These are phyloP conservation scores for Gloeophyllum trabeum DNA, from an alignment of 768 basidiomycete genomes.

Conservation along the genomic window DNA sequence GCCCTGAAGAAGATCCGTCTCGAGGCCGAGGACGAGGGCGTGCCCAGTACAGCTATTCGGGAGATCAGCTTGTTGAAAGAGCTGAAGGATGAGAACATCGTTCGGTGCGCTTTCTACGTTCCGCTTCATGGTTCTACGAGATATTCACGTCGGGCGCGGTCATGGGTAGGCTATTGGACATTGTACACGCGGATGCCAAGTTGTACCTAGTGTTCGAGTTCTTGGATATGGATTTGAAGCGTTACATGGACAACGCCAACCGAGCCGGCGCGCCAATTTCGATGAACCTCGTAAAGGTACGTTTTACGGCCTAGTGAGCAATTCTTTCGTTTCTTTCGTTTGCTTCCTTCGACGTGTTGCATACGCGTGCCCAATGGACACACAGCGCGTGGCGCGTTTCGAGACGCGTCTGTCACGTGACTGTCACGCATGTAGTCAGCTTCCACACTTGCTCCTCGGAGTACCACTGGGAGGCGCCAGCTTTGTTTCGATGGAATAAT, in stretches of 20 bases:
- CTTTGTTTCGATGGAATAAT: not conserved
- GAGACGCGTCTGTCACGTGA: not conserved
- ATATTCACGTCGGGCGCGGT: slow-evolving; percentile 1
- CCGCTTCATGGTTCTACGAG: not conserved
- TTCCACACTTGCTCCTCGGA: not conserved
- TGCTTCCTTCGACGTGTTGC: not conserved
- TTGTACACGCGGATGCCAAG: slow-evolving; percentile 94
- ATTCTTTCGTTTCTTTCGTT: slow-evolving; percentile 2
- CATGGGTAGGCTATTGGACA: slow-evolving; percentile 70
- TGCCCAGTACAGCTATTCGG: slow-evolving; percentile 94
- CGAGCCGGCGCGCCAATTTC: slow-evolving; percentile 62
- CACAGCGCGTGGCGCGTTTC: not conserved
- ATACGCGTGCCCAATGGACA: not conserved
- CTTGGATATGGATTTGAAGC: slow-evolving; percentile 92
- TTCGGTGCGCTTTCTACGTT: slow-evolving; percentile 44
- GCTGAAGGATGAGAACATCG: slow-evolving; percentile 92
- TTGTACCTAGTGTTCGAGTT: slow-evolving; percentile 98
- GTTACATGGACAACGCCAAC: slow-evolving; percentile 89
- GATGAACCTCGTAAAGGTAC: slow-evolving; percentile 70
- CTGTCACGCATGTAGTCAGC: not conserved
- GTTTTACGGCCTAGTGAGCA: slow-evolving; percentile 11
- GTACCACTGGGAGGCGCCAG: not conserved
- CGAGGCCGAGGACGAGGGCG: slow-evolving; percentile 97
- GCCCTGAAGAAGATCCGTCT: slow-evolving; percentile 98
- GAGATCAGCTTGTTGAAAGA: slow-evolving; percentile 98